Evolutionary conservation across 768 basidiomycete genomes (phyloP).

Genomic region (Baorangia bicolor): DNA sequence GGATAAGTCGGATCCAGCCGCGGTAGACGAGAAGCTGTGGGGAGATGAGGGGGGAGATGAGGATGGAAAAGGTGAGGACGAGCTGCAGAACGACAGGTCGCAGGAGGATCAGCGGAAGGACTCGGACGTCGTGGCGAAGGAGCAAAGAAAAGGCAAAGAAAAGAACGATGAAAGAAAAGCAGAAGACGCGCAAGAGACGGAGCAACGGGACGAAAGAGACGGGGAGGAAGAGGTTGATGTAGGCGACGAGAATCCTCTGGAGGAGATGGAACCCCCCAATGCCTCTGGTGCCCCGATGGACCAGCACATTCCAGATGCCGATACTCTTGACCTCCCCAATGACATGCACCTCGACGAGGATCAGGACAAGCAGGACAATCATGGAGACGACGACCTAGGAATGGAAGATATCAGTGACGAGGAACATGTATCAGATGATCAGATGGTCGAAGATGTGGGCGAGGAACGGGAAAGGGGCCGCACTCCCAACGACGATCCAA

Average conservation of each 20-base stretch:
- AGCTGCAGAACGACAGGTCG: slow-evolving; percentile 61
- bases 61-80: slow-evolving; percentile 47
- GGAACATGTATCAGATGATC: slow-evolving; percentile 23
- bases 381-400: slow-evolving; percentile 25
- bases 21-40: slow-evolving; percentile 97
- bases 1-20: slow-evolving; percentile 77
- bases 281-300: slow-evolving; percentile 69
- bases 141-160: slow-evolving; percentile 44
- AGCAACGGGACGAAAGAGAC: slow-evolving; percentile 26
- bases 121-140: slow-evolving; percentile 80
- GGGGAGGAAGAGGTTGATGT: slow-evolving; percentile 23
- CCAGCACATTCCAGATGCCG: slow-evolving; percentile 71
- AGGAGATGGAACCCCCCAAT: slow-evolving; percentile 44
- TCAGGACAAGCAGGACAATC: slow-evolving; percentile 28
- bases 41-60: slow-evolving; percentile 73
- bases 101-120: slow-evolving; percentile 41
- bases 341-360: slow-evolving; percentile 63
- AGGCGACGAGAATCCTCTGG: slow-evolving; percentile 37
- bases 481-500: slow-evolving; percentile 18
- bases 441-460: slow-evolving; percentile 27
- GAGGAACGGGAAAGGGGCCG: slow-evolving; percentile 9
- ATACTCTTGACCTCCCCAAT: slow-evolving; percentile 88
- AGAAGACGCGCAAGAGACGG: slow-evolving; percentile 31
- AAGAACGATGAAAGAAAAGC: slow-evolving; percentile 34
- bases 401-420: slow-evolving; percentile 41